phyloP scores from a whole-genome alignment of 75 land plant species.

The Picea sitchensis region DNA sequence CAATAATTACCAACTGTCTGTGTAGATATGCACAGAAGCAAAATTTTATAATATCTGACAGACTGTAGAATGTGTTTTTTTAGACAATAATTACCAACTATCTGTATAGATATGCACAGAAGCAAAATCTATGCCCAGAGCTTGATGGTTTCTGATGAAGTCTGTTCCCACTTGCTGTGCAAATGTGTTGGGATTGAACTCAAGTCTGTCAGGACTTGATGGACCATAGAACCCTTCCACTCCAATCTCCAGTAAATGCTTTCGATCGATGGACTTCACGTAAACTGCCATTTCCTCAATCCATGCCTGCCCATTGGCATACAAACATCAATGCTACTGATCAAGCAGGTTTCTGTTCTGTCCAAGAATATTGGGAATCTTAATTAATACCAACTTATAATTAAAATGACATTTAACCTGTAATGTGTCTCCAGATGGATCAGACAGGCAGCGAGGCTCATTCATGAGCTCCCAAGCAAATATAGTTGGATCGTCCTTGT shows the following conservation, averaged over 20 bases:
- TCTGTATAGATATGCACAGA: constrained; percentile 82
- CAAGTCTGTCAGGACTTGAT: constrained; percentile 34
- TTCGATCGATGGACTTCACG: constrained; percentile 74
- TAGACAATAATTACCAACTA: constrained; percentile 42
- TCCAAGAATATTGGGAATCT: not conserved
- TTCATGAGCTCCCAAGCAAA: constrained; percentile 85
- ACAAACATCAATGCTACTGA: not conserved
- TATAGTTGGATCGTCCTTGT: constrained; percentile 66
- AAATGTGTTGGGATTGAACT: constrained; percentile 61
- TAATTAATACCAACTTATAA: not conserved
- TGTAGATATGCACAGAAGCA: no score
- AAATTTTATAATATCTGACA: no score
- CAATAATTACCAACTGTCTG: no score
- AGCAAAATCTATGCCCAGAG: constrained; percentile 74
- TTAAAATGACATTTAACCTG: constrained; percentile 31
- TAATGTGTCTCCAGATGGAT: constrained; percentile 70
- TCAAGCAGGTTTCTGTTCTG: not conserved
- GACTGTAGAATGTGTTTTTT: no score
- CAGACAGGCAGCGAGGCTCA: constrained; percentile 70
- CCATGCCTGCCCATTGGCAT: constrained; percentile 50
- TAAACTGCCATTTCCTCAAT: constrained; percentile 81
- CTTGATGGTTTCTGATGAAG: constrained; percentile 76
- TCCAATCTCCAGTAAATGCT: constrained; percentile 69
- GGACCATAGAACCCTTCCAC: constrained; percentile 86
- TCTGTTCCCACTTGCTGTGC: constrained; percentile 73